Conservation (phyloP, 2,329 filamentous ascomycete genomes). For the Alternaria arborescens region DNA sequence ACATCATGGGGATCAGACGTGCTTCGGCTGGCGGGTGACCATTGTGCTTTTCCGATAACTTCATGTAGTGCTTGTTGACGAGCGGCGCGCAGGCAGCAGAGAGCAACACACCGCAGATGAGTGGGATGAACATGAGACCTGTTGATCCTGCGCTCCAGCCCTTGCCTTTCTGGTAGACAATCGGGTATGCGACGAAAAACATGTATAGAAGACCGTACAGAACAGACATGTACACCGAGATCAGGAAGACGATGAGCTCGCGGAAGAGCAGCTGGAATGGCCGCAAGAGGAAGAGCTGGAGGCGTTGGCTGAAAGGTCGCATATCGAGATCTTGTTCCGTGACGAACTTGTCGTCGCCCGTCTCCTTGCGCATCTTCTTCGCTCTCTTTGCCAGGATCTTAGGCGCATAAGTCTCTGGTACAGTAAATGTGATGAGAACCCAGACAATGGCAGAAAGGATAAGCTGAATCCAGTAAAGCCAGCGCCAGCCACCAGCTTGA, state of each 20-base stretch:
- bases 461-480: conserved; percentile 87
- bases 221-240: conserved; percentile 85
- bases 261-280: conserved; percentile 86
- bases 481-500: conserved; percentile 77
- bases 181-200: conserved; percentile 66
- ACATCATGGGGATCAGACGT: conserved; percentile 78
- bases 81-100: conserved; percentile 73
- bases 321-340: conserved; percentile 83
- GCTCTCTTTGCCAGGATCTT: conserved; percentile 77
- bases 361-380: conserved; percentile 73
- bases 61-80: conserved; percentile 84
- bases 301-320: conserved; percentile 71
- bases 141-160: conserved; percentile 77
- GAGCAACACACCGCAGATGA: conserved; percentile 76
- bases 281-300: conserved; percentile 78
- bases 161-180: conserved; percentile 81
- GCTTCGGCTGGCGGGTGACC: conserved; percentile 79
- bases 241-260: conserved; percentile 85
- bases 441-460: conserved; percentile 76
- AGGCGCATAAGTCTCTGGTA: conserved; percentile 88
- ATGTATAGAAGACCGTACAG: conserved; percentile 79
- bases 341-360: conserved; percentile 72
- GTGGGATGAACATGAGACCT: conserved; percentile 86
- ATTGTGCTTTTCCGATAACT: conserved; percentile 67
- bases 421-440: conserved; percentile 83